Percentiles rank a stretch among this genome's conserved stretches.
phyloP scores from a whole-genome alignment of 768 basidiomycete species.

The Lactarius quietus region DNA sequence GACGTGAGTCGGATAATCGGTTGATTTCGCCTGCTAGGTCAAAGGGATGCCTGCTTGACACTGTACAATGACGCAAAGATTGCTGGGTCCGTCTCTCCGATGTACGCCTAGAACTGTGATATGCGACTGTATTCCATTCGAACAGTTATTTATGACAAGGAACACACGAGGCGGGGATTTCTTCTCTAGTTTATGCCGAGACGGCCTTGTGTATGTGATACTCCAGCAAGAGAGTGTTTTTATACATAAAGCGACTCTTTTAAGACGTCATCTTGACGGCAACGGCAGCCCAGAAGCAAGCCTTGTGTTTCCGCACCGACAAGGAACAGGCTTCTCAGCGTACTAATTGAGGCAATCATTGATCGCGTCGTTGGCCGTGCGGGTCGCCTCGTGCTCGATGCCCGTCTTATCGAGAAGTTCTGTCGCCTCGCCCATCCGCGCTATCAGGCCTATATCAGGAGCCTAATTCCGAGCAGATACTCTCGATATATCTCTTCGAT shows the following conservation, averaged over 20 bases:
- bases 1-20: background rate
- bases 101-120: background rate
- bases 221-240: background rate
- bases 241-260: background rate
- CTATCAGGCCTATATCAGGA: background rate
- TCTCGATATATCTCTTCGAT: background rate
- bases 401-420: background rate
- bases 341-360: background rate
- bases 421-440: background rate
- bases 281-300: background rate
- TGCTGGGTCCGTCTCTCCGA: background rate
- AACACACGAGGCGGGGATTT: background rate
- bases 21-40: background rate
- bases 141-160: background rate
- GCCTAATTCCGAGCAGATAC: background rate
- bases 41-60: background rate
- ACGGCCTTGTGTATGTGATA: background rate
- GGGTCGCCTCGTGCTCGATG: background rate
- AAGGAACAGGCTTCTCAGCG: background rate
- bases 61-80: background rate
- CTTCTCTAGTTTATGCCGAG: background rate
- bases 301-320: background rate
- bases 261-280: constrained; percentile 7
- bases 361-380: background rate
- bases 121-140: background rate